phyloP scores from a whole-genome alignment of 2,329 filamentous ascomycete species.

The Fusarium anguioides region DNA sequence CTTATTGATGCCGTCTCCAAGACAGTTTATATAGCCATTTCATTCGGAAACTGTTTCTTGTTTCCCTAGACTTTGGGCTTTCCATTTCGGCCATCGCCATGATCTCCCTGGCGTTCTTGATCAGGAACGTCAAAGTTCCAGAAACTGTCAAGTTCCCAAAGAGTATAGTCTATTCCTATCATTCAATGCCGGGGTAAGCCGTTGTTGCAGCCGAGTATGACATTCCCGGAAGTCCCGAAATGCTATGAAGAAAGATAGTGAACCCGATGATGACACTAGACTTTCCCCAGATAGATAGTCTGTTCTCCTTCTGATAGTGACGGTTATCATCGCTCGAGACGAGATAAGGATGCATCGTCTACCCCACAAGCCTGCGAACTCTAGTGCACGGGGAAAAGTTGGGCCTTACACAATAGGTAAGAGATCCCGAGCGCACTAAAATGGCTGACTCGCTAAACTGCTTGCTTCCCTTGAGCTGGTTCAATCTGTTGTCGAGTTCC shows the following conservation, averaged over 20 bases:
- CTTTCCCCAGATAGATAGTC: not conserved
- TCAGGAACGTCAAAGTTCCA: not conserved
- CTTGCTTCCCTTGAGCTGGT: too few relatives aligned
- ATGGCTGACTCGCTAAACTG: not conserved
- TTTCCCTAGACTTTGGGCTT: slow-evolving; percentile 1
- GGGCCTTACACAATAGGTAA: slow-evolving; percentile 7
- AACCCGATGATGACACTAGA: slow-evolving; percentile 2
- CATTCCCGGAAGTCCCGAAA: not conserved
- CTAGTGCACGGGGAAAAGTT: not conserved
- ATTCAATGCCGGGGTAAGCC: slow-evolving; percentile 23
- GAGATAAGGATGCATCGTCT: slow-evolving; percentile 6
- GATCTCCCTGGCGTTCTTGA: not conserved
- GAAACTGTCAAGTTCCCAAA: not conserved
- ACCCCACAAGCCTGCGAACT: slow-evolving; percentile 4
- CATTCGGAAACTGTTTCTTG: slow-evolving; percentile 29
- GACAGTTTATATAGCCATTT: slow-evolving; percentile 13
- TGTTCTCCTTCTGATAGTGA: not conserved
- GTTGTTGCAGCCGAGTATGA: not conserved
- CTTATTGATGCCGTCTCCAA: not conserved
- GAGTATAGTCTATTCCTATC: not conserved
- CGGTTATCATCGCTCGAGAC: slow-evolving; percentile 30
- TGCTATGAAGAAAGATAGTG: slow-evolving; percentile 22
- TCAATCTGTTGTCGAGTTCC: too few relatives aligned
- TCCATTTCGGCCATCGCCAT: not conserved
- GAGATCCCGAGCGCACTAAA: slow-evolving; percentile 20